These are phyloP conservation scores for Fraxinus nigra DNA, from an alignment of 305 asterid genomes.

Conservation along the genomic window DNA sequence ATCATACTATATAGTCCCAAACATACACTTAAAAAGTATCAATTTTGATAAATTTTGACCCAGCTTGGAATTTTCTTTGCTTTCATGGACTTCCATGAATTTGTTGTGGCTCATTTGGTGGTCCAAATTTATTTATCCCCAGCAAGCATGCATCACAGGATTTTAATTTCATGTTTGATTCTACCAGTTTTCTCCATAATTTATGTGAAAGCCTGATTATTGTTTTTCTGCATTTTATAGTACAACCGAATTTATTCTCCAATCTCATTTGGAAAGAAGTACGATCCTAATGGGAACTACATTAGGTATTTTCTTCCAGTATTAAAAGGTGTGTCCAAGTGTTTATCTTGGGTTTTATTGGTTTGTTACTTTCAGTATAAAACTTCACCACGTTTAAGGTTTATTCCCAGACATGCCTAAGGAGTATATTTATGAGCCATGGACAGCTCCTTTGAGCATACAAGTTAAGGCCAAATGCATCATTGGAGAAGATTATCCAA, in stretches of 20 bases:
- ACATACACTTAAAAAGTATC: neutral
- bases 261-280: slow-evolving; percentile 81
- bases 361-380: slow-evolving; percentile 18
- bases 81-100: neutral
- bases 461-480: slow-evolving; percentile 83
- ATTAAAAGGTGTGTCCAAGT: slow-evolving; percentile 55
- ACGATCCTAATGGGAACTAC: slow-evolving; percentile 76
- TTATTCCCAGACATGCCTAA: slow-evolving; percentile 76
- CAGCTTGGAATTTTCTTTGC: neutral
- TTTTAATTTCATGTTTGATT: neutral
- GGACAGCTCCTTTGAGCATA: slow-evolving; percentile 81
- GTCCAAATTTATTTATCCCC: neutral
- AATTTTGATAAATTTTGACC: neutral
- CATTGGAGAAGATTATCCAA: slow-evolving; percentile 88
- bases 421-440: slow-evolving; percentile 92
- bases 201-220: neutral
- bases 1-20: neutral
- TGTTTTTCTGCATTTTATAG: slow-evolving; percentile 37
- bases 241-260: slow-evolving; percentile 91
- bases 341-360: slow-evolving; percentile 21
- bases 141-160: neutral
- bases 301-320: slow-evolving; percentile 86
- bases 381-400: neutral
- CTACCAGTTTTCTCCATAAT: neutral
- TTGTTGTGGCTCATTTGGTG: neutral